Base-by-base conservation (phyloP, 257 asterid genomes). In the Nicotiana benthamiana region DNA sequence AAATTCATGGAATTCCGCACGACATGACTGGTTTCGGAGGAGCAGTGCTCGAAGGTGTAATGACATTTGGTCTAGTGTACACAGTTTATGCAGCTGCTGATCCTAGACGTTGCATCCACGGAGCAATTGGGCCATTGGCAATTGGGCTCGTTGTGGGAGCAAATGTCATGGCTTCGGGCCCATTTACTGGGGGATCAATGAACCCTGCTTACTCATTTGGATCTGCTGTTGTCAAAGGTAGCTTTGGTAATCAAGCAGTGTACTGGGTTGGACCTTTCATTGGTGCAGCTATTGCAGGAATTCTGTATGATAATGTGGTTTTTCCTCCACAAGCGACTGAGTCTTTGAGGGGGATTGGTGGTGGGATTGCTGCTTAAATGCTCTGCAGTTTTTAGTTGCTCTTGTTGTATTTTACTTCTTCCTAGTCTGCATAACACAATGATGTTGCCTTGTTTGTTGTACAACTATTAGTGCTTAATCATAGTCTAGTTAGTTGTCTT, bases 1-100 rank as follows among this genome's bases (percentile, higher is more conserved):
- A 94, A 0, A 51, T 86, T 0, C 90, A 84, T 46, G 60, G 86
- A 20, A 88, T 94, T n/a, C 93, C 97, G 0, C 11, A 54, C 6
- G 95, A 91, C 40, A 94, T 94, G 98, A 94, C 98, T 0, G 98
- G 98, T 10, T 91, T 93, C 10, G 98, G 97, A 15, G 98, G 93
- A 16, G 87, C 97, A 18, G 65, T 91, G 36, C 82, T 94, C 8
- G 97, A 93, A 80, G 97, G 97, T 0, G 82, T 89, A 66, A 94
- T 90, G 97, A 90, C 98, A 46, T 94, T 94, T 57, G 88, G 82
- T 16, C 48, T 94, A 10, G 98, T 93, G 2, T 94, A 93, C 90
- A 90, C 98, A 0, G 90, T 89, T 9, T 91, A 89, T 17, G 97
- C 92, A 10, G 90, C 93, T 2, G 76, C 88, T 7, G 97, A 93